These are phyloP conservation scores for Colletotrichum tamarilloi DNA, from an alignment of 2,329 filamentous ascomycete genomes.

Conservation along the genomic window DNA sequence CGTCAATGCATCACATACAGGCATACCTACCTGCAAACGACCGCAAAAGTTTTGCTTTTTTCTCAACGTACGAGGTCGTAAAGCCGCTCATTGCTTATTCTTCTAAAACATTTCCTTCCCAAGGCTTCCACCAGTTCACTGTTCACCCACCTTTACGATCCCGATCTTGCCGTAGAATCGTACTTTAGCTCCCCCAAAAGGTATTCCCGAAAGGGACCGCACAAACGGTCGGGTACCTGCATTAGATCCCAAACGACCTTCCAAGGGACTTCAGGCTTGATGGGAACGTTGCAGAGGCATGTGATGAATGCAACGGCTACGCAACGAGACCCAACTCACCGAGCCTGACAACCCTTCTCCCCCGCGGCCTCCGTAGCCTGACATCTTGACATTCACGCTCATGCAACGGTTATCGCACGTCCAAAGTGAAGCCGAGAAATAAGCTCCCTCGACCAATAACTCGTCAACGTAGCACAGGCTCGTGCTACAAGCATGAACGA, in stretches of 20 bases:
- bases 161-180: background rate
- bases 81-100: background rate
- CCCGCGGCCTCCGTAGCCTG: too few relatives aligned
- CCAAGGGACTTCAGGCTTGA: background rate
- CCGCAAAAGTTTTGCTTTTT: background rate
- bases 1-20: slow-evolving; percentile 9
- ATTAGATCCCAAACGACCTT: background rate
- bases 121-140: too few relatives aligned
- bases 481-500: background rate
- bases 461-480: background rate
- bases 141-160: background rate
- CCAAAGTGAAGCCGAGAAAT: background rate
- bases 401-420: background rate
- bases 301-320: background rate
- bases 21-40: background rate
- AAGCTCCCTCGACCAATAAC: background rate
- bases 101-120: too few relatives aligned
- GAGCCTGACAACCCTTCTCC: background rate
- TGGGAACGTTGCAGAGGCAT: background rate
- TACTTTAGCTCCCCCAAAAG: background rate
- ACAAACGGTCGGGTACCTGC: background rate
- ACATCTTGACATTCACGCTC: background rate
- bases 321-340: background rate
- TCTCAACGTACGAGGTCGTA: background rate
- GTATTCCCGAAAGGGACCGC: background rate